Percentiles rank a stretch among this genome's conserved stretches.
phyloP scores from a whole-genome alignment of 805 yeast genomes.

The Myxozyma sirexii region DNA sequence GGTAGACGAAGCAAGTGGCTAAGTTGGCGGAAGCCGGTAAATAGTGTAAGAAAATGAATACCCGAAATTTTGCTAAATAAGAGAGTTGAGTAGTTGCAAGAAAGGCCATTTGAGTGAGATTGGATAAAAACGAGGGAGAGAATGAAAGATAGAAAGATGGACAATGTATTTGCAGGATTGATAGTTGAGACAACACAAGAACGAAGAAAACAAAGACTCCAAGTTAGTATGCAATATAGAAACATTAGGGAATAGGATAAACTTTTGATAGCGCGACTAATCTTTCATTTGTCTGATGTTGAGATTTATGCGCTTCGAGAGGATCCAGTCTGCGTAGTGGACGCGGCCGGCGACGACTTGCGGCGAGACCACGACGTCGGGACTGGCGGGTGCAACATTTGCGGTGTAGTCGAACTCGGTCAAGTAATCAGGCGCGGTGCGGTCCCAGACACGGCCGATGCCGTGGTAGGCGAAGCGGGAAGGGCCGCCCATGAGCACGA shows the following conservation, averaged over 20 bases:
- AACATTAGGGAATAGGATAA: neutral
- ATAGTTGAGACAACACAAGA: neutral
- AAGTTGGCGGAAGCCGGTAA: neutral
- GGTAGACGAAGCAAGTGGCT: neutral
- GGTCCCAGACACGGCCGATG: slow-evolving; percentile 45
- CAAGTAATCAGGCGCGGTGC: slow-evolving; percentile 42
- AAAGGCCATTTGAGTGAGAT: neutral
- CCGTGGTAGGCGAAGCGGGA: slow-evolving; percentile 49
- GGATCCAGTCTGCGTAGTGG: slow-evolving; percentile 41
- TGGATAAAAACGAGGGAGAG: neutral
- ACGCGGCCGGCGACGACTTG: slow-evolving; percentile 17
- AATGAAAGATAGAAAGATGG: neutral
- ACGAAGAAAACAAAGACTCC: neutral
- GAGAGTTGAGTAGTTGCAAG: neutral
- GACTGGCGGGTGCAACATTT: neutral
- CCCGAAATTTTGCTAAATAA: neutral
- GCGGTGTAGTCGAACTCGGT: slow-evolving; percentile 17
- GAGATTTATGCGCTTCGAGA: slow-evolving; percentile 44
- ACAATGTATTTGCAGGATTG: neutral
- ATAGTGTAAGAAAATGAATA: neutral
- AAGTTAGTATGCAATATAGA: neutral
- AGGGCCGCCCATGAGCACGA: slow-evolving; percentile 48
- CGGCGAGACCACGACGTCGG: neutral
- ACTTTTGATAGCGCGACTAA: neutral
- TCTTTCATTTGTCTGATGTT: slow-evolving; percentile 48